Percentiles rank a stretch among this genome's conserved stretches.
These are phyloP conservation scores for Elongisporangium prolatum DNA, from an alignment of 352 stramenopile species.

Conservation along the genomic window DNA sequence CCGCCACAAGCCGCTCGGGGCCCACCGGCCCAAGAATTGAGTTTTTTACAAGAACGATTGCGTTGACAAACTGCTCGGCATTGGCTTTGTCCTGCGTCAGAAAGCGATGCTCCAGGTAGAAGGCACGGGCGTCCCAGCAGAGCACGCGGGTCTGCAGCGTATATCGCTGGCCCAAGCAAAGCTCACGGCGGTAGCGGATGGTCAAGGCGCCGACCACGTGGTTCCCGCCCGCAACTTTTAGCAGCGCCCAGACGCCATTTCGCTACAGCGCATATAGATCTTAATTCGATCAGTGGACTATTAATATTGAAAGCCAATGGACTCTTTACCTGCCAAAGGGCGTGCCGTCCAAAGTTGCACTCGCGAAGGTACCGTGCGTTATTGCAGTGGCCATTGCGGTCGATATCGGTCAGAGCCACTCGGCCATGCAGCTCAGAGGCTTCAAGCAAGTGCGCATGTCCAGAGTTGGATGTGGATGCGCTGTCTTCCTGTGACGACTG, in stretches of 20 bases:
- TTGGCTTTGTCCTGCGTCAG: slow-evolving; percentile 33
- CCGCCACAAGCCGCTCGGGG: slow-evolving; percentile 54
- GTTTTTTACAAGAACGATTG: slow-evolving; percentile 87
- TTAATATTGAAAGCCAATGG: neutral
- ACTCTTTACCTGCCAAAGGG: slow-evolving; percentile 76
- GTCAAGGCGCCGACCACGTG: slow-evolving; percentile 76
- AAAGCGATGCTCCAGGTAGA: slow-evolving; percentile 87
- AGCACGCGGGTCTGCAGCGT: slow-evolving; percentile 68
- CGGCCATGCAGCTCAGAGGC: slow-evolving; percentile 34
- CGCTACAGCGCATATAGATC: slow-evolving; percentile 10
- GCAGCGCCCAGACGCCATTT: slow-evolving; percentile 72
- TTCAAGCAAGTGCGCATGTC: slow-evolving; percentile 44
- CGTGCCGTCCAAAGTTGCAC: slow-evolving; percentile 69
- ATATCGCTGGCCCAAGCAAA: slow-evolving; percentile 65
- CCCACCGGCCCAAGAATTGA: slow-evolving; percentile 56
- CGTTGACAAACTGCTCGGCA: slow-evolving; percentile 63
- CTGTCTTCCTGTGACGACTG: slow-evolving; percentile 2
- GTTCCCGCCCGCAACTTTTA: slow-evolving; percentile 59
- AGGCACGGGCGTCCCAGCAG: slow-evolving; percentile 76
- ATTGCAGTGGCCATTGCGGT: slow-evolving; percentile 85
- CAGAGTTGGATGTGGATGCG: slow-evolving; percentile 5
- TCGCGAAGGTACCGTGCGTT: slow-evolving; percentile 81
- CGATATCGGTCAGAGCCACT: slow-evolving; percentile 62
- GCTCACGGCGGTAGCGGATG: slow-evolving; percentile 77
- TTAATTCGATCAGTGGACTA: slow-evolving; percentile 2